Percentiles rank a stretch among this genome's conserved stretches.
These are phyloP conservation scores for Nothophaeocryptopus gaeumannii DNA, from an alignment of 2,329 filamentous ascomycete genomes.

Conservation along the genomic window DNA sequence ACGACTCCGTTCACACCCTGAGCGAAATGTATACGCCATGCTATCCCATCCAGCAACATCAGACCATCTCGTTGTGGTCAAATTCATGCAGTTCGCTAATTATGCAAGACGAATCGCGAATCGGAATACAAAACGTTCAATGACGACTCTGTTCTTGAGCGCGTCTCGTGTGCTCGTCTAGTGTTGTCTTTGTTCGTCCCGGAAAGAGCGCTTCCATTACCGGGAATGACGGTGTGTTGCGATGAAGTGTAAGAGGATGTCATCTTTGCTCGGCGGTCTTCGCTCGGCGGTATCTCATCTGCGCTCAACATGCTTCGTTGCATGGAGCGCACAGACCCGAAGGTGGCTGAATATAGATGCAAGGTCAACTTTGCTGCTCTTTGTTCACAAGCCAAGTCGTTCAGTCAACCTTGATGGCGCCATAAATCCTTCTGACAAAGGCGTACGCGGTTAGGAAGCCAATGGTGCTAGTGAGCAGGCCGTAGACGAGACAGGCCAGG, in stretches of 20 bases:
- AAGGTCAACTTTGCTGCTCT: neutral
- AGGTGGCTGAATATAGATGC: neutral
- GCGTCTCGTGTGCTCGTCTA: too few relatives aligned
- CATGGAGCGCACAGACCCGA: neutral
- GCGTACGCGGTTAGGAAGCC: constrained; percentile 81
- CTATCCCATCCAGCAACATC: too few relatives aligned
- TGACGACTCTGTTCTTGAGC: too few relatives aligned
- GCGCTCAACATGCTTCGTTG: neutral
- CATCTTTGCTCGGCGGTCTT: neutral
- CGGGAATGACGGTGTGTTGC: neutral
- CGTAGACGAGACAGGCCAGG: constrained; percentile 77
- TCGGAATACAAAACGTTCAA: too few relatives aligned
- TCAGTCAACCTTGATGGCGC: constrained; percentile 40
- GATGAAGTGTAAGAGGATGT: neutral
- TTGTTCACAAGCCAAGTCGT: neutral
- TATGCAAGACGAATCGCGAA: too few relatives aligned
- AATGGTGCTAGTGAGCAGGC: constrained; percentile 75
- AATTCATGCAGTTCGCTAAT: too few relatives aligned
- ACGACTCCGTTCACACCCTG: too few relatives aligned
- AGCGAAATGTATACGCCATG: too few relatives aligned
- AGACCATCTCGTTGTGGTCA: too few relatives aligned
- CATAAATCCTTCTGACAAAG: constrained; percentile 80
- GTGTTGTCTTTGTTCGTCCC: neutral
- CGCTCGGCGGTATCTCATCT: neutral
- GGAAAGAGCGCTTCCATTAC: constrained; percentile 6